phyloP scores from a whole-genome alignment of 805 yeast species.

The Starmerella gropengiesseri region DNA sequence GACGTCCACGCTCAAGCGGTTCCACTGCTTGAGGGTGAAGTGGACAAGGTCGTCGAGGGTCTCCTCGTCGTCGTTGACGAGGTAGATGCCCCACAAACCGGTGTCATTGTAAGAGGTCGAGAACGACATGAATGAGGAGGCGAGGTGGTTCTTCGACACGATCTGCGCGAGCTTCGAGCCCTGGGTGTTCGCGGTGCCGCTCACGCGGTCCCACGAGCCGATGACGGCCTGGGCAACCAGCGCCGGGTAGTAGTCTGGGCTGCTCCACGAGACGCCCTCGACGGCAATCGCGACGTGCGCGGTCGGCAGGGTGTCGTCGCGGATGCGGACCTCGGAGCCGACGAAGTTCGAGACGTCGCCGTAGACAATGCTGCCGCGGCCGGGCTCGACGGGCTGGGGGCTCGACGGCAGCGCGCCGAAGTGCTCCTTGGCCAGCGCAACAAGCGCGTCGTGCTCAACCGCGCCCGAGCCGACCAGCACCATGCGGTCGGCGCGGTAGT shows the following conservation, averaged over 20 bases:
- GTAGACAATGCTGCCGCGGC: constrained; percentile 51
- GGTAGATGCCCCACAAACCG: constrained; percentile 94
- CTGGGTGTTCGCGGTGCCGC: constrained; percentile 70
- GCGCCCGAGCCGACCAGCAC: constrained; percentile 93
- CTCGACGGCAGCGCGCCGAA: constrained; percentile 46
- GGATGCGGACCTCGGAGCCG: constrained; percentile 77
- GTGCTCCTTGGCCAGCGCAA: constrained; percentile 57
- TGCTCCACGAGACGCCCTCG: constrained; percentile 98
- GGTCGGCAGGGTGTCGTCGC: constrained; percentile 71
- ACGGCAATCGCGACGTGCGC: constrained; percentile 89
- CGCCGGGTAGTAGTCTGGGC: constrained; percentile 90
- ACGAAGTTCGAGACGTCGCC: constrained; percentile 63
- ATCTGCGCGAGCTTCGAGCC: constrained; percentile 73
- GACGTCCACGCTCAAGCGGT: constrained; percentile 68
- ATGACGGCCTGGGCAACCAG: constrained; percentile 92
- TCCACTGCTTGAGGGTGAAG: constrained; percentile 80
- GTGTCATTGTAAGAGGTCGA: constrained; percentile 96
- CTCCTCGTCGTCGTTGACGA: constrained; percentile 67
- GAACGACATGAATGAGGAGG: constrained; percentile 92
- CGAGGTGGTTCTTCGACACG: constrained; percentile 53
- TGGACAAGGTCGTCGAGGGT: constrained; percentile 57
- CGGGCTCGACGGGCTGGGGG: constrained; percentile 49
- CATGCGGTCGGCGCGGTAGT: constrained; percentile 95
- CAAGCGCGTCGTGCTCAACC: constrained; percentile 77
- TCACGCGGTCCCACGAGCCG: constrained; percentile 94